Conservation (phyloP, 495 filamentous ascomycete species). For the Penicillium flavigenum region DNA sequence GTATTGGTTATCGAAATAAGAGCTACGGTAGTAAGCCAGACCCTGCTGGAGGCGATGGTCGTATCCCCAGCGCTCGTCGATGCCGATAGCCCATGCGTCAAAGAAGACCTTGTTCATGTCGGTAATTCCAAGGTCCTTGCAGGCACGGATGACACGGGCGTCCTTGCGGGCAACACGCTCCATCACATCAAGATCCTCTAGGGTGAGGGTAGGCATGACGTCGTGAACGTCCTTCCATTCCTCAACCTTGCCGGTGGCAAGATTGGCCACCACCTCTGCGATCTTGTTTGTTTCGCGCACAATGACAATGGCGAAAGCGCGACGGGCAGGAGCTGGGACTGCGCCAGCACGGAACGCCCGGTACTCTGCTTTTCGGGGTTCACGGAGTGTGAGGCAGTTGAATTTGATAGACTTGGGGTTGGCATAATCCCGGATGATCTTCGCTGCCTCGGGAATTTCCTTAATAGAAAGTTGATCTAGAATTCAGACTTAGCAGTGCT, state of each 20-base stretch:
- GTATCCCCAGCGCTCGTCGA: conserved; percentile 42
- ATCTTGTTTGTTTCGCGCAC: conserved; percentile 37
- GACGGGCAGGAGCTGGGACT: conserved; percentile 36
- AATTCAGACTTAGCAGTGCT: background rate
- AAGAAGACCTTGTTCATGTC: conserved; percentile 87
- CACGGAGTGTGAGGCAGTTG: conserved; percentile 80
- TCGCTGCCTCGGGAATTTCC: conserved; percentile 35
- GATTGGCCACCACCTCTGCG: conserved; percentile 77
- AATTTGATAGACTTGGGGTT: conserved; percentile 56
- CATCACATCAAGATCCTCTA: conserved; percentile 84
- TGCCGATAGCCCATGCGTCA: conserved; percentile 53
- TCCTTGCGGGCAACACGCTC: conserved; percentile 72
- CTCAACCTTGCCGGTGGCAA: conserved; percentile 63
- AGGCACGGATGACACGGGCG: conserved; percentile 83
- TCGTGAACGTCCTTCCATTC: conserved; percentile 69
- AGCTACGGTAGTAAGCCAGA: conserved; percentile 44
- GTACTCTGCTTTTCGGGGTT: conserved; percentile 80
- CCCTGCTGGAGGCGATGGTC: conserved; percentile 42
- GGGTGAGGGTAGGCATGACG: conserved; percentile 82
- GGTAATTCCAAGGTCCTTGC: conserved; percentile 74
- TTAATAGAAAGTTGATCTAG: conserved; percentile 36
- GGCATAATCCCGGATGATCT: conserved; percentile 35
- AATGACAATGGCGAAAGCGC: conserved; percentile 38
- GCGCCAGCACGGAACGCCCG: conserved; percentile 64
- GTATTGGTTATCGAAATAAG: conserved; percentile 48